Evolutionary conservation across 306 rosid genomes (phyloP).

Genomic region (Vigna hirtella): DNA sequence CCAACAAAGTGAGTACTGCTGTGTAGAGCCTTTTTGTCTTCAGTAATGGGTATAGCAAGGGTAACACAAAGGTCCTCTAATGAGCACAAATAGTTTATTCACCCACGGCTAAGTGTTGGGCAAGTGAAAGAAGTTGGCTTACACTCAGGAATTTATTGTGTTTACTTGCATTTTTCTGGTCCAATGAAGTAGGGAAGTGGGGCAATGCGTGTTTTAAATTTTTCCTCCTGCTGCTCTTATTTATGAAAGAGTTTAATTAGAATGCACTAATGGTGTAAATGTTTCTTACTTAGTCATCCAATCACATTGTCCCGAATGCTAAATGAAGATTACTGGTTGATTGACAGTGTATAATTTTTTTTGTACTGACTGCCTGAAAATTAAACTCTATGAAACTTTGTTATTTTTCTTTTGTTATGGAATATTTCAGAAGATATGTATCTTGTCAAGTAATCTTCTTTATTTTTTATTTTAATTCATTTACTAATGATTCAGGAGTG

Average conservation of each 20-base stretch:
- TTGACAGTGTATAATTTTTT: background rate
- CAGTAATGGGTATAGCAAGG: background rate
- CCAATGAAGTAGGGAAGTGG: background rate
- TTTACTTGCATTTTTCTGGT: background rate
- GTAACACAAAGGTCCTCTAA: too few relatives aligned
- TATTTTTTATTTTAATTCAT: conserved; percentile 34
- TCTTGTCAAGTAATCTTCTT: conserved; percentile 36
- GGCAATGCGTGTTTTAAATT: background rate
- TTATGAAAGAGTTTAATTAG: background rate
- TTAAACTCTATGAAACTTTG: background rate
- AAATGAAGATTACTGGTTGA: background rate
- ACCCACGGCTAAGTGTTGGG: too few relatives aligned
- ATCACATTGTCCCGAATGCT: background rate
- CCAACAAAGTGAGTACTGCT: background rate
- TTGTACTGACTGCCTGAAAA: background rate
- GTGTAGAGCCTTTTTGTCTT: background rate
- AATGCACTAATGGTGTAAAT: background rate
- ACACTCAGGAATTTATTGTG: background rate
- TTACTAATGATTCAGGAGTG: conserved; percentile 75
- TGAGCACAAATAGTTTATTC: background rate
- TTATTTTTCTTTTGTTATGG: background rate
- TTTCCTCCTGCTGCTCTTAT: background rate
- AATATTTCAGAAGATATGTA: conserved; percentile 32
- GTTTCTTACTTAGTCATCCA: background rate
- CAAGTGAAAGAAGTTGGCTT: background rate